Evolutionary conservation across 2,329 filamentous ascomycete species (phyloP), one percentile per base, ranked within the genome.

Genomic region (Pyrenochaeta sp.): DNA sequence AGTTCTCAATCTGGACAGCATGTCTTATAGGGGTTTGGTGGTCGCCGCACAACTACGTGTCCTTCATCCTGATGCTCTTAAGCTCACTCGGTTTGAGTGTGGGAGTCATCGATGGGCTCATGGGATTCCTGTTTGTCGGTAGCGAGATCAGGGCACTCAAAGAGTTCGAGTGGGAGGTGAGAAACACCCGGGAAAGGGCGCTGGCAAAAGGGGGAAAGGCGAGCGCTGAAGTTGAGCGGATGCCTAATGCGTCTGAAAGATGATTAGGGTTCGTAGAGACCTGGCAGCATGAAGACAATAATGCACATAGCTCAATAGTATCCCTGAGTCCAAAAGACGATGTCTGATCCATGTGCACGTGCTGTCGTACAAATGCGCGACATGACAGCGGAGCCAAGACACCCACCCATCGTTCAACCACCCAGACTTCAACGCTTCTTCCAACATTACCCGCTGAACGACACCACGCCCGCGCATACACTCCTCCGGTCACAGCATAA

Each of bases 141-240:
- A 87, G 87, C 56, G 95, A 99, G 78, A 77, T 97, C 54, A 84
- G 92, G 53, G 88, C 90, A 3, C 78, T 99, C 49, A 88, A 87
- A 67, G 95, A 99, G 79, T 98, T 98, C 77, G 87, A 95, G 72
- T 97, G 92, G 90, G 95, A 99, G 76, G 88, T 98, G 9, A 61
- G 54, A 31, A 75, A 70, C 61, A 61, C 69, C 4, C 65, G 64
- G 45, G 58, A 61, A 17, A 62, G 69, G 45, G 72, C 71, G 7
- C 43, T 72, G 45, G 62, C 50, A 17, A 51, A 35, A 15, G 46
- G 23, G 21, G 45, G 27, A 37, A 60, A 56, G 51, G n/a, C 32
- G 1, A 43, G 15, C n/a, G 33, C 36, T 15, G 32, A 43, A 10
- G 36, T 35, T 30, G 49, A 27, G 9, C 35, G 21, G 35, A 37